These are phyloP conservation scores for Huntiella savannae DNA, from an alignment of 2,329 filamentous ascomycete species.

Conservation along the genomic window DNA sequence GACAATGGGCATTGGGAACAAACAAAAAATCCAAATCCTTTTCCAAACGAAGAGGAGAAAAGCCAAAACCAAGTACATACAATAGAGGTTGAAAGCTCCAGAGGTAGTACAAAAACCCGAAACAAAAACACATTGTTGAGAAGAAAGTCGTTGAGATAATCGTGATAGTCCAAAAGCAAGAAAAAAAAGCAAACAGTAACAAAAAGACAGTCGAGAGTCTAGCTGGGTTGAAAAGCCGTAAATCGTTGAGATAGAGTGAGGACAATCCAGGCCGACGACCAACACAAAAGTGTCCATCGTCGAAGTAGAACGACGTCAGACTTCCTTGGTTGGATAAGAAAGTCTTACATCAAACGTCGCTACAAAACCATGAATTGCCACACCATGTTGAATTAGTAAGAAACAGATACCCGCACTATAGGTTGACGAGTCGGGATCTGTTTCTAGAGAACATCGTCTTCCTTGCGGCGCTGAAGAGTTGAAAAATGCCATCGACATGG, in stretches of 20 bases:
- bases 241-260: constrained; percentile 10
- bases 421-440: too few relatives aligned
- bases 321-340: too few relatives aligned
- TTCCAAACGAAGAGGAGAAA: background rate
- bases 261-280: too few relatives aligned
- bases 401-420: background rate
- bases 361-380: too few relatives aligned
- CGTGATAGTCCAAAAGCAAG: background rate
- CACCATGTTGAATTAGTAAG: constrained; percentile 10
- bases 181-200: background rate
- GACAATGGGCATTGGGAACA: too few relatives aligned
- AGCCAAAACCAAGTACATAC: background rate
- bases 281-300: too few relatives aligned
- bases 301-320: too few relatives aligned
- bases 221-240: constrained; percentile 12
- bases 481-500: background rate
- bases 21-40: too few relatives aligned
- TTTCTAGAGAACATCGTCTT: too few relatives aligned
- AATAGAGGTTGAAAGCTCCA: background rate
- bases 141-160: constrained; percentile 8
- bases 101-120: background rate
- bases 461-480: too few relatives aligned
- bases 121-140: constrained; percentile 1
- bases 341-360: too few relatives aligned
- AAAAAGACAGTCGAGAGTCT: constrained; percentile 6